Conservation (phyloP, 495 filamentous ascomycete species). For the Choiromyces venosus region DNA sequence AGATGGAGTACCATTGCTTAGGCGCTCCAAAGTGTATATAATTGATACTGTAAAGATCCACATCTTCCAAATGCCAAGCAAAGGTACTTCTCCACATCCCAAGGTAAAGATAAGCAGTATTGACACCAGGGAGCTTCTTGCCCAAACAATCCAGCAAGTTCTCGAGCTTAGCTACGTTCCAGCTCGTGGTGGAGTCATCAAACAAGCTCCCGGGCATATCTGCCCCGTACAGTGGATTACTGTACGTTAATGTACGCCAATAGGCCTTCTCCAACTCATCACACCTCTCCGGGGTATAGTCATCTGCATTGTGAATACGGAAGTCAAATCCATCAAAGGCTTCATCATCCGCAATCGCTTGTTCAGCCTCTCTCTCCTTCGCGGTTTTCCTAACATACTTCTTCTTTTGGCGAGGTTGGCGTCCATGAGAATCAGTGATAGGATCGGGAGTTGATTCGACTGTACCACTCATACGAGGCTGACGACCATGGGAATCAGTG, state of each 20-base stretch:
- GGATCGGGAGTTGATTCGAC: conserved; percentile 32
- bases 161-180: conserved; percentile 91
- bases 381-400: conserved; percentile 41
- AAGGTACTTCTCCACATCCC: conserved; percentile 99
- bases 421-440: conserved; percentile 27
- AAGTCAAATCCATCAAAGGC: conserved; percentile 84
- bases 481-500: conserved; percentile 31
- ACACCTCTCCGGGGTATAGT: conserved; percentile 84
- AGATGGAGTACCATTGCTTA: conserved; percentile 99
- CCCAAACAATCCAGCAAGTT: conserved; percentile 92
- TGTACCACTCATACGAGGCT: conserved; percentile 25
- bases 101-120: conserved; percentile 96
- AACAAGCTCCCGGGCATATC: conserved; percentile 97
- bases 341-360: conserved; percentile 50
- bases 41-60: conserved; percentile 99
- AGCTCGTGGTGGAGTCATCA: conserved; percentile 71
- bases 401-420: conserved; percentile 33
- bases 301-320: conserved; percentile 68
- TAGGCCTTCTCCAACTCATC: conserved; percentile 89
- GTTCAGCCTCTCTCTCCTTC: conserved; percentile 50
- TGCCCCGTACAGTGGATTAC: conserved; percentile 88
- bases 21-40: conserved; percentile 98
- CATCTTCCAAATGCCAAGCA: conserved; percentile 97
- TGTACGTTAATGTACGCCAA: conserved; percentile 94
- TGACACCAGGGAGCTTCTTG: conserved; percentile 92